Evolutionary conservation across 2,329 filamentous ascomycete species (phyloP), one percentile per base, ranked within the genome.

Genomic region (Ophiocordyceps robertsii): DNA sequence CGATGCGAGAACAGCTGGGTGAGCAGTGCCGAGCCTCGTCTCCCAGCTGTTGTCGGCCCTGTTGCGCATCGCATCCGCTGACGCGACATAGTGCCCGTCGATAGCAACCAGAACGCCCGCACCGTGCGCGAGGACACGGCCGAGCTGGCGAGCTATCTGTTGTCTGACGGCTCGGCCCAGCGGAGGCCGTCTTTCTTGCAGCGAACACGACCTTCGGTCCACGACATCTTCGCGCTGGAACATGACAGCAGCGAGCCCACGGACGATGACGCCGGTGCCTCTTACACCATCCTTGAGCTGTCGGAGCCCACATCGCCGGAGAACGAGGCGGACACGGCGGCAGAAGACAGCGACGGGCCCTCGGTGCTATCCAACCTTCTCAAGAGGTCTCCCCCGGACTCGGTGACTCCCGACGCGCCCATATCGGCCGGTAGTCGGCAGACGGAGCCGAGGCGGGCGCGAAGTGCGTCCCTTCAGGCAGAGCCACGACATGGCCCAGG

Each of bases 121-220:
- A 84, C 80, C 49, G 82, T 95, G 35, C 82, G 88, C 49, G 82
- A 92, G 62, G 82, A 92, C 56, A 93, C 88, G 3, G 85, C 87
- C 41, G 86, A 94, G 62, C 70, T 95, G 44, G 88, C 88, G 37
- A 86, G 77, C 16, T 87, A 89, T 57, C 80, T 86, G 40, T 72
- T 95, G 27, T 81, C 81, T 33, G 77, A 84, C 51, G 71, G 72
- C 51, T 63, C 69, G 44, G 59, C 64, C 44, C 52, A 58, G 37
- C 63, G 60, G 37, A 65, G 59, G 46, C 62, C 68, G 5, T 63
- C 66, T 10, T 71, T 77, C 45, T 60, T 76, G n/a, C 57, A 60
- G 21, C 57, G 59, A 33, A 48, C 53, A 8, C 53, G 59, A 45
- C 43, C 52, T 13, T 59, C 57, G 1, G 39, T 53, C 16, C 55